Percentiles rank a stretch among this genome's conserved stretches.
Conservation (phyloP, 108 stramenopile genomes). For the Parmales sp. region DNA sequence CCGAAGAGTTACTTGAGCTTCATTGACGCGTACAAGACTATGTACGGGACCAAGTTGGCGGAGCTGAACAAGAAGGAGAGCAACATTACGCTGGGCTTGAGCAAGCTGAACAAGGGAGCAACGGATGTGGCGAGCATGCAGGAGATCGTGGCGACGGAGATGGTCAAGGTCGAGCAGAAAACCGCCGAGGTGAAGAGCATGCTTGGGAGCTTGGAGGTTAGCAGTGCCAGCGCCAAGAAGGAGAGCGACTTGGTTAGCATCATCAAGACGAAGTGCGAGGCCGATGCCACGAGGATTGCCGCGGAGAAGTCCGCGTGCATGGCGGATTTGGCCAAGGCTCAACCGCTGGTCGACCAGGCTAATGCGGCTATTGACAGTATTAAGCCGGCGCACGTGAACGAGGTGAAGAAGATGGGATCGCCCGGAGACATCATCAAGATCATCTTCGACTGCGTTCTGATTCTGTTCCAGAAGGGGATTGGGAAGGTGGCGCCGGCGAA, state of each 20-base stretch:
- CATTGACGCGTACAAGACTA: constrained; percentile 64
- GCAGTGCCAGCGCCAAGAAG: constrained; percentile 64
- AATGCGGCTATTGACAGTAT: constrained; percentile 74
- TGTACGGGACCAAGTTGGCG: constrained; percentile 61
- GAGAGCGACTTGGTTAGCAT: constrained; percentile 65
- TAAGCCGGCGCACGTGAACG: constrained; percentile 72
- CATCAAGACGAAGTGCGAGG: constrained; percentile 71
- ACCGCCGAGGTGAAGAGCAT: constrained; percentile 72
- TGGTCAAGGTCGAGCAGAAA: constrained; percentile 68
- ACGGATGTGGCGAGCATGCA: constrained; percentile 80
- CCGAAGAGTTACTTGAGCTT: constrained; percentile 81
- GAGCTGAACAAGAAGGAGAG: constrained; percentile 74
- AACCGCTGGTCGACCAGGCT: constrained; percentile 78
- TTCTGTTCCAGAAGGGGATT: constrained; percentile 61
- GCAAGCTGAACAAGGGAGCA: constrained; percentile 77
- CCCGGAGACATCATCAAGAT: constrained; percentile 80
- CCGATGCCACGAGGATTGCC: constrained; percentile 64
- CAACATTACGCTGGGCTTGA: constrained; percentile 65
- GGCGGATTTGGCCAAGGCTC: constrained; percentile 71
- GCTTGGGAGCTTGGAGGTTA: constrained; percentile 65
- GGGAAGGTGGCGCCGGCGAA: constrained; percentile 43
- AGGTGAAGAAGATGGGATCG: constrained; percentile 74
- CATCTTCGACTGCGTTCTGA: constrained; percentile 77
- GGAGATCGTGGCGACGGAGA: constrained; percentile 64
- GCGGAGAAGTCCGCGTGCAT: constrained; percentile 64